These are phyloP conservation scores for Sideroxylon spinosum DNA, from an alignment of 179 eudicot species.

Conservation along the genomic window DNA sequence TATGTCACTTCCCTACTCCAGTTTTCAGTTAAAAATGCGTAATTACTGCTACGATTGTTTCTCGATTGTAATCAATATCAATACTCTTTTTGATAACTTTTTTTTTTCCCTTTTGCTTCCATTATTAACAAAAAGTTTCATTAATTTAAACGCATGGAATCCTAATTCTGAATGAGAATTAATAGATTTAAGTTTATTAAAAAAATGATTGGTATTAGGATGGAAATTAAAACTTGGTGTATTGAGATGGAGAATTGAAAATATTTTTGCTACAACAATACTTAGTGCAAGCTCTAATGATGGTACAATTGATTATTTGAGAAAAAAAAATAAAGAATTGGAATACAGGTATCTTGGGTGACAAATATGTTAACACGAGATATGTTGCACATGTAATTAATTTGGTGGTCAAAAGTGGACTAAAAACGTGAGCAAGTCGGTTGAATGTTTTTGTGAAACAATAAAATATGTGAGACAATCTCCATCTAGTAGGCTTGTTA, in stretches of 20 bases:
- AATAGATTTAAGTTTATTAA: no score
- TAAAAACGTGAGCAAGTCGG: neutral
- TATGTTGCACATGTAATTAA: constrained; percentile 18
- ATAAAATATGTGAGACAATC: constrained; percentile 22
- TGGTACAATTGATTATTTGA: constrained; percentile 13
- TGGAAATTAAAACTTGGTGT: constrained; percentile 18
- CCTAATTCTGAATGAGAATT: no score
- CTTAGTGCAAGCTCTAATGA: constrained; percentile 28
- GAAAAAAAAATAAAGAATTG: constrained; percentile 1
- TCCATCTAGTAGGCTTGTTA: neutral
- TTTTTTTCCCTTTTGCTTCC: no score
- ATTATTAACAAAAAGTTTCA: no score
- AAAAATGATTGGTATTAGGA: constrained; percentile 4
- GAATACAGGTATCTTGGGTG: constrained; percentile 1
- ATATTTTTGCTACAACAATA: constrained; percentile 14
- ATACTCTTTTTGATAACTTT: no score
- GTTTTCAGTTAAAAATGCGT: no score
- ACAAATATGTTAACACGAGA: constrained; percentile 19
- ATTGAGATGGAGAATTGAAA: constrained; percentile 21
- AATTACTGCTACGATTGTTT: no score
- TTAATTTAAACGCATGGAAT: no score
- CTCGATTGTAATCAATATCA: no score
- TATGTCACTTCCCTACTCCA: no score
- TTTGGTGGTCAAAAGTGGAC: constrained; percentile 5
- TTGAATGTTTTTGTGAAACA: neutral